These are phyloP conservation scores for Senecio squalidus DNA, from an alignment of 140 eudicot species.

Conservation along the genomic window DNA sequence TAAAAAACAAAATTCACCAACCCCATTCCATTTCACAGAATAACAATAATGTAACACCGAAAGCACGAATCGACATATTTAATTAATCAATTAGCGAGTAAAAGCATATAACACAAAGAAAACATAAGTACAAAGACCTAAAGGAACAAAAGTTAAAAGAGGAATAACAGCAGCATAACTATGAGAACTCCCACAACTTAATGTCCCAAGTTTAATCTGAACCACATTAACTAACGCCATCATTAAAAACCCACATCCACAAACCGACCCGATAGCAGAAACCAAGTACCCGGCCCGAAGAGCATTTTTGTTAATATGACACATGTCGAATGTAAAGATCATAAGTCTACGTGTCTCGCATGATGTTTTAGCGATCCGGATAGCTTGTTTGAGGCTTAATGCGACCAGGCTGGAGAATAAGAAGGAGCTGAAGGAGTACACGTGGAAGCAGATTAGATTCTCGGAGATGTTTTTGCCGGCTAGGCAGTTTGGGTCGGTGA, in stretches of 20 bases:
- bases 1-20: slow-evolving; percentile 23
- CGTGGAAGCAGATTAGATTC: slow-evolving; percentile 70
- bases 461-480: slow-evolving; percentile 52
- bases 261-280: slow-evolving; percentile 77
- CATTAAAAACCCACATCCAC: slow-evolving; percentile 76
- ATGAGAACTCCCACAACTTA: slow-evolving; percentile 63
- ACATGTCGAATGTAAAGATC: slow-evolving; percentile 46
- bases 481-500: slow-evolving; percentile 37
- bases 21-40: slow-evolving; percentile 27
- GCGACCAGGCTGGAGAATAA: slow-evolving; percentile 90
- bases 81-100: slow-evolving; percentile 51
- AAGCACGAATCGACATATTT: no score
- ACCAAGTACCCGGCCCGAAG: slow-evolving; percentile 76
- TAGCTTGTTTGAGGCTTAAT: slow-evolving; percentile 76
- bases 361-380: slow-evolving; percentile 45
- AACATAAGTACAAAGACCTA: slow-evolving; percentile 66
- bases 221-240: slow-evolving; percentile 80
- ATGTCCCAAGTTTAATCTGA: slow-evolving; percentile 79
- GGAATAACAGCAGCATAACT: slow-evolving; percentile 80
- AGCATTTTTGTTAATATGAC: slow-evolving; percentile 20
- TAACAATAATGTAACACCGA: not conserved
- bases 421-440: slow-evolving; percentile 84
- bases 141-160: slow-evolving; percentile 63
- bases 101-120: slow-evolving; percentile 63
- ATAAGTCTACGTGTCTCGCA: slow-evolving; percentile 32